Evolutionary conservation across 345 rosid genomes (phyloP), one percentile per base, ranked within the genome.

Genomic region (Heritiera littoralis): DNA sequence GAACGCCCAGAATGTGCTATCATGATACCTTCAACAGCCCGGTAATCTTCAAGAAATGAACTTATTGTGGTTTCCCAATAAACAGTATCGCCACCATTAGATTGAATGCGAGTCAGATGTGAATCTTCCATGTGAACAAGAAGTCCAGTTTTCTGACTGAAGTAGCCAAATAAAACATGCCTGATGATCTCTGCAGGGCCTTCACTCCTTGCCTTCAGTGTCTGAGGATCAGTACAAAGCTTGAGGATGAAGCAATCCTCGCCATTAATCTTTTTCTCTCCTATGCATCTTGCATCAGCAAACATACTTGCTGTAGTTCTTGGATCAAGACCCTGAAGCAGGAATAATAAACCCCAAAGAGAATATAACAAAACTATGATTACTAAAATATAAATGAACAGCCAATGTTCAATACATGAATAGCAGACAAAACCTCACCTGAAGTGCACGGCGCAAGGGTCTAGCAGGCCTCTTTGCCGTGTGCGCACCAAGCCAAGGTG

Each of bases 1-100:
- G 98, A 91, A n/a, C 87, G 93, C 6, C 99, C 98, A 0, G 98
- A 92, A 85, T 93, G 98, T 66, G 99, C 99, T 12, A 95, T 91
- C 98, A 95, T 91, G 76, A 95, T 90, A 70, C 99, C 98, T 81
- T 93, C 99, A 7, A 95, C 97, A 7, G 86, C 88, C 72, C 91
- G 90, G 81, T 95, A 95, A 81, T 95, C 96, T 6, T 92, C 90
- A 6, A 95, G 87, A 74, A 83, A 92, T 0, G 97, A 93, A 83
- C 91, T 92, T 82, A 91, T 90, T 3, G 99, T 92, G 0, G 99
- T 95, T 84, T 95, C 97, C 99, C 98, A 93, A 84, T 89, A 90
- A 64, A 92, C 93, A 20, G 94, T 88, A 78, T 89, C 96, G 18
- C 97, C 95, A 18, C 93, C 94, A 49, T 86, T 88, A 43, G 94